A percentile compares a stretch with the other conserved stretches of the same genome.
Evolutionary conservation across 1,284 basidiomycete species (phyloP).

Genomic region (Tranzscheliella williamsii): DNA sequence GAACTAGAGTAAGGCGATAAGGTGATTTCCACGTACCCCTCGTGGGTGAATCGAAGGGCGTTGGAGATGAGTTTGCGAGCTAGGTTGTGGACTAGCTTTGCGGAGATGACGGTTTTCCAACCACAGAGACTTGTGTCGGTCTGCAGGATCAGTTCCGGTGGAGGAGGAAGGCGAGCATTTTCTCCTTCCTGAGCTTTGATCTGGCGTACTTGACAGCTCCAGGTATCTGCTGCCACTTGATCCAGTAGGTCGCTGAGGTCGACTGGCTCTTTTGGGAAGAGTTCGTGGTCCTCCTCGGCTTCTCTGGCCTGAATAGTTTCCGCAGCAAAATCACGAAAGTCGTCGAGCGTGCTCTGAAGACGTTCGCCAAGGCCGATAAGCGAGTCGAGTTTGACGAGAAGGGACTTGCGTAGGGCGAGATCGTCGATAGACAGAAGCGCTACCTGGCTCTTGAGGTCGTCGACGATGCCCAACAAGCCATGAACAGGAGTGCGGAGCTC

Average conservation of each 20-base stretch:
- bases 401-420: slow-evolving; percentile 3
- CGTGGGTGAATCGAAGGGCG: slow-evolving; percentile 37
- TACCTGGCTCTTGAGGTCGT: slow-evolving; percentile 17
- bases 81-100: slow-evolving; percentile 16
- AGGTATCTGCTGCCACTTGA: slow-evolving; percentile 22
- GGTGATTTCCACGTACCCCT: slow-evolving; percentile 41
- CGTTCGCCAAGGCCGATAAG: slow-evolving; percentile 32
- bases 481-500: slow-evolving; percentile 45
- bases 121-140: slow-evolving; percentile 36
- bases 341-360: slow-evolving; percentile 26
- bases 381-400: slow-evolving; percentile 15
- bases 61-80: slow-evolving; percentile 44
- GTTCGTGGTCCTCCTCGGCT: slow-evolving; percentile 15
- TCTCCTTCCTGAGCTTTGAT: slow-evolving; percentile 38
- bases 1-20: slow-evolving; percentile 18
- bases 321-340: slow-evolving; percentile 32
- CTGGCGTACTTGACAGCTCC: slow-evolving; percentile 33
- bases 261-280: slow-evolving; percentile 20
- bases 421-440: slow-evolving; percentile 3
- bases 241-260: slow-evolving; percentile 35
- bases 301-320: slow-evolving; percentile 21
- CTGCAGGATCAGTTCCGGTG: slow-evolving; percentile 41
- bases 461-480: slow-evolving; percentile 28
- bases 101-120: slow-evolving; percentile 33
- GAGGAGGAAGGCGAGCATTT: slow-evolving; percentile 40